These are phyloP conservation scores for Termitomyces sp. DNA, from an alignment of 768 basidiomycete genomes.

Conservation along the genomic window DNA sequence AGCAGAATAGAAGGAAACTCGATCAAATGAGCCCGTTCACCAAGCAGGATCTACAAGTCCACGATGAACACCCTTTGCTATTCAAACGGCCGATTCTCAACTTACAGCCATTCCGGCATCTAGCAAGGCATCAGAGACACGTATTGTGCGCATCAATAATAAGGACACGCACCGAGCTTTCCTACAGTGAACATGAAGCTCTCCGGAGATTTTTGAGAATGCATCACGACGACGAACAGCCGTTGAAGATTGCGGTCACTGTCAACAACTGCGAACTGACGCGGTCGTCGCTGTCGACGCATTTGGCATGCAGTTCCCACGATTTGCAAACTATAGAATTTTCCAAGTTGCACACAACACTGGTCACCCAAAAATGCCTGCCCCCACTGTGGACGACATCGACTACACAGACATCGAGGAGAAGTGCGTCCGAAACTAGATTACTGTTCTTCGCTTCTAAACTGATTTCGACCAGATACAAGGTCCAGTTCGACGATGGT, in stretches of 20 bases:
- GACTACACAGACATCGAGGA: conserved; percentile 87
- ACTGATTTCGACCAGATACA: conserved; percentile 51
- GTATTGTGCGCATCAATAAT: neutral
- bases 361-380: conserved; percentile 34
- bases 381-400: conserved; percentile 56
- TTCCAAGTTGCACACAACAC: neutral
- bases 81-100: neutral
- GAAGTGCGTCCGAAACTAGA: conserved; percentile 45
- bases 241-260: conserved; percentile 3
- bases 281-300: neutral
- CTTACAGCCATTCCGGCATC: conserved; percentile 93
- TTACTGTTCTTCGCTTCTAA: neutral
- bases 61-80: conserved; percentile 4
- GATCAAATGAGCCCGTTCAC: conserved; percentile 92
- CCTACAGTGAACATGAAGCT: conserved; percentile 92
- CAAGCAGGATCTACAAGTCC: conserved; percentile 70
- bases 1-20: conserved; percentile 96
- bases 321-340: conserved; percentile 1
- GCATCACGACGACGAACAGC: conserved; percentile 14
- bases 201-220: conserved; percentile 36
- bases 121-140: conserved; percentile 22
- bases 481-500: conserved; percentile 76
- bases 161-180: conserved; percentile 72
- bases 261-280: neutral
- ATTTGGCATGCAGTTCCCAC: conserved; percentile 9